Percentiles rank a stretch among this genome's conserved stretches.
Conservation (phyloP, 306 rosid species). For the Mimosa pudica region DNA sequence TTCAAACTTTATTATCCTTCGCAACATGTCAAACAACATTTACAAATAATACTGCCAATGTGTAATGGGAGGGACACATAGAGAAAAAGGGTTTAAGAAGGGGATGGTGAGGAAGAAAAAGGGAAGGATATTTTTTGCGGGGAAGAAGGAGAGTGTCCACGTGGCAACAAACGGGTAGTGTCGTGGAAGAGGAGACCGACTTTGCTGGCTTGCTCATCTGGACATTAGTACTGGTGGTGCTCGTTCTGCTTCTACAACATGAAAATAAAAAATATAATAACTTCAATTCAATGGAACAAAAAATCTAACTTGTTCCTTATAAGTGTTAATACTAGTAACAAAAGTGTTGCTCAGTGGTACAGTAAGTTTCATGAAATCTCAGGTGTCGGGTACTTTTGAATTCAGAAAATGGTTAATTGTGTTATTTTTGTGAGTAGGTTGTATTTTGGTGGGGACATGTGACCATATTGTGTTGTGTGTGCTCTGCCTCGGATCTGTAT, state of each 20-base stretch:
- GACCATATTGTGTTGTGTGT: neutral
- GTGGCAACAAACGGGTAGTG: constrained; percentile 58
- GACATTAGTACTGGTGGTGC: constrained; percentile 16
- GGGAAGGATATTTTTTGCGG: constrained; percentile 51
- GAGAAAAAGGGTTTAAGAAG: constrained; percentile 53
- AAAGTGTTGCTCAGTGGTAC: neutral
- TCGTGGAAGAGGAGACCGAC: constrained; percentile 62
- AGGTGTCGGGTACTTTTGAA: constrained; percentile 10
- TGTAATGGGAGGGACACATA: constrained; percentile 11
- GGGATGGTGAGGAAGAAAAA: constrained; percentile 12
- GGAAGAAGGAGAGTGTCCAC: constrained; percentile 44
- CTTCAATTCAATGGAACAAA: constrained; percentile 33
- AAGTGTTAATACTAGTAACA: neutral
- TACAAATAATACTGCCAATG: neutral
- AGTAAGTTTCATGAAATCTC: neutral
- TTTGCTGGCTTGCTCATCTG: constrained; percentile 38
- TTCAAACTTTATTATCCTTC: neutral
- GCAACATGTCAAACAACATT: neutral
- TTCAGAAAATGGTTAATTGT: neutral
- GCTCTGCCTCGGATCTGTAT: constrained; percentile 3
- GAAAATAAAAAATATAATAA: neutral
- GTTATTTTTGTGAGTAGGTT: neutral
- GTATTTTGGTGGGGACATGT: neutral
- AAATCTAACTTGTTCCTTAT: constrained; percentile 33
- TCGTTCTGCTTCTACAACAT: neutral